Conservation (phyloP, 768 basidiomycete species). For the Leucocoprinus leucothites region DNA sequence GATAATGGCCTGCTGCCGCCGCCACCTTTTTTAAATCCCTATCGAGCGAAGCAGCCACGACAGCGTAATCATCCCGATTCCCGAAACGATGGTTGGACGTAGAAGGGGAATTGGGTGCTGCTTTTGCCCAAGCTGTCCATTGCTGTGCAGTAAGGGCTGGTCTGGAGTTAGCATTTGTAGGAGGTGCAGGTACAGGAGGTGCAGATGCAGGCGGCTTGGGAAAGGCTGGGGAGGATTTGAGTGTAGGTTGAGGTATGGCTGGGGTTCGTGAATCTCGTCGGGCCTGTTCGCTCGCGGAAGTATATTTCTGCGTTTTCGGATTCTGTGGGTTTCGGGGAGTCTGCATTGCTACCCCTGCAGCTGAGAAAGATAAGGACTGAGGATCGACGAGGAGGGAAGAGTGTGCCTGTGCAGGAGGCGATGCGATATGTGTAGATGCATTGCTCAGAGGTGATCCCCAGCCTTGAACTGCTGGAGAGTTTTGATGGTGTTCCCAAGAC, state of each 20-base stretch:
- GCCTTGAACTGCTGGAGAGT: constrained; percentile 14
- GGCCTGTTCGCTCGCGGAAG: constrained; percentile 22
- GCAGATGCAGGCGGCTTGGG: not conserved
- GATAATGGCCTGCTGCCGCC: constrained; percentile 1
- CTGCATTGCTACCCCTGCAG: constrained; percentile 20
- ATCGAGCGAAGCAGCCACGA: constrained; percentile 5
- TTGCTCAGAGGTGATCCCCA: constrained; percentile 18
- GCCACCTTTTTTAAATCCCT: constrained; percentile 4
- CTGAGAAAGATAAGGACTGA: constrained; percentile 18
- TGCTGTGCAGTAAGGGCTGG: constrained; percentile 13
- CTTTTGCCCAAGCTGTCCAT: constrained; percentile 17
- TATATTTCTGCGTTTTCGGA: constrained; percentile 11
- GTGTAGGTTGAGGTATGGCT: constrained; percentile 15
- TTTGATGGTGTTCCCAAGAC: constrained; percentile 19
- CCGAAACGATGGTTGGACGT: not conserved
- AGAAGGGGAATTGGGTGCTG: not conserved
- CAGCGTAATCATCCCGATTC: constrained; percentile 8
- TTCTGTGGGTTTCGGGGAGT: constrained; percentile 7
- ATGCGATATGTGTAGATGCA: not conserved
- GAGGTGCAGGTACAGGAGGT: not conserved
- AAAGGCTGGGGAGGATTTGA: constrained; percentile 15
- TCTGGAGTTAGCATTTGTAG: not conserved
- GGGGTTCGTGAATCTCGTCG: constrained; percentile 19
- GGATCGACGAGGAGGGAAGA: not conserved
- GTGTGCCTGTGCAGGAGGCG: not conserved